Base-by-base conservation (phyloP, 2,329 filamentous ascomycete species). In the Dactylellina cionopaga region DNA sequence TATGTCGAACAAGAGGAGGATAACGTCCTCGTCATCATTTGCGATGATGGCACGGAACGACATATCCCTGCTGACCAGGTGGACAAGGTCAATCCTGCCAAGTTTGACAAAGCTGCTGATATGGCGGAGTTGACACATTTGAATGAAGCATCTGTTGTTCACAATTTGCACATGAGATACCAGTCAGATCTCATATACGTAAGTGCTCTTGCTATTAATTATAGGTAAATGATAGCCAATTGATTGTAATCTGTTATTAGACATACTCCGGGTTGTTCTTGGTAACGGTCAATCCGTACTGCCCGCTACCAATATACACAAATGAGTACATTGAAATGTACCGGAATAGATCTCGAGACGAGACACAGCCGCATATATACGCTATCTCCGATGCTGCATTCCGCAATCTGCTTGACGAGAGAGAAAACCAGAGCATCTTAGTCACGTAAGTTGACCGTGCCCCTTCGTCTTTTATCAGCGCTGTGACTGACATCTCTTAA, bases 251-350 rank as follows among this genome's bases (percentile, higher is more conserved):
- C n/a, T n/a, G n/a, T n/a, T 7, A 31, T 11, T 62, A 96, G 83
- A 99, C 95, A 19, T 99, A 99, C 80, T 99, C 95, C 0, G 95
- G 95, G 0, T 85, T 99, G 39, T 99, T 99, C 82, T 84, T 99
- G 78, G 95, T 99, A 51, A 96, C 96, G 0, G 91, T 99, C 74
- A 99, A 99, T 79, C 95, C 96, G 0, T 99, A 99, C 81, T 96
- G 92, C 75, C 88, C 92, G 1, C 82, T 99, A 7, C 92, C 96
- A 2, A 99, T 99, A 71, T 99, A 99, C 81, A 92, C 88, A 60
- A 92, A 95, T 79, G 95, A 99, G 77, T 98, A 97, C 82, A 87
- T 99, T 83, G 96, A 96, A 79, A 96, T 97, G 92, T 99, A 99
- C 83, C 93, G 92, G 78, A 95, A 95, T 4, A 87, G 92, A 66